Evolutionary conservation across 2,329 filamentous ascomycete genomes (phyloP).

Genomic region (Scopulariopsis brevicaulis): DNA sequence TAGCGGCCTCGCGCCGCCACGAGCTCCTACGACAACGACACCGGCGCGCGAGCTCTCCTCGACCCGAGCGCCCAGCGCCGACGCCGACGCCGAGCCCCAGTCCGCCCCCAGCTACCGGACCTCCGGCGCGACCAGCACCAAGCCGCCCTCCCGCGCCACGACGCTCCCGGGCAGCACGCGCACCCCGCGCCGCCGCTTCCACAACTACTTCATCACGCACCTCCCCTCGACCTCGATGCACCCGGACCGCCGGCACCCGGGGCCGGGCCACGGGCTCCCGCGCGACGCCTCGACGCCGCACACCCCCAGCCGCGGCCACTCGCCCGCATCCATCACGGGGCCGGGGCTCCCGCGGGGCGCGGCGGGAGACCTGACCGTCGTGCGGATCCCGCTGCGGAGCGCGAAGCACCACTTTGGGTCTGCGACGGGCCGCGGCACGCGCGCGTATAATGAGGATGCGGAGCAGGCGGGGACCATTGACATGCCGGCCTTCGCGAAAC

Average conservation of each 20-base stretch:
- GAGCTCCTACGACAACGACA: not conserved
- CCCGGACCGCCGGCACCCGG: conserved; percentile 57
- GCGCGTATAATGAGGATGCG: conserved; percentile 86
- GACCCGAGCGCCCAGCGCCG: not conserved
- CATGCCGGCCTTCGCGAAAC: conserved; percentile 83
- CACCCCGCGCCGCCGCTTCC: conserved; percentile 47
- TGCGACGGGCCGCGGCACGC: conserved; percentile 65
- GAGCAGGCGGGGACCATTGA: conserved; percentile 92
- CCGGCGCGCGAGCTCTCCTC: not conserved
- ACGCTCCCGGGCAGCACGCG: not conserved
- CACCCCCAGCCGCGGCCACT: conserved; percentile 38
- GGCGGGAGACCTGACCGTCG: conserved; percentile 75
- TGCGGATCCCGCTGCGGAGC: conserved; percentile 83
- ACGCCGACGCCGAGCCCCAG: not conserved
- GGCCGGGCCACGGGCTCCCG: conserved; percentile 74
- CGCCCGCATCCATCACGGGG: conserved; percentile 47
- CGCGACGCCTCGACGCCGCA: conserved; percentile 77
- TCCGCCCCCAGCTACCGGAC: conserved; percentile 28
- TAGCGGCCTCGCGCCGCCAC: not conserved
- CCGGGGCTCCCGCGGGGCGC: conserved; percentile 33
- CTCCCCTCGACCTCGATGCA: conserved; percentile 87
- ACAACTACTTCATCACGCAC: conserved; percentile 96
- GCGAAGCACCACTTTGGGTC: conserved; percentile 95
- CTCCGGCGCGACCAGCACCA: not conserved
- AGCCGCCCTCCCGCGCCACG: not conserved